Evolutionary conservation across 108 stramenopile species (phyloP), one percentile per base, ranked within the genome.

Genomic region (Conticribra guillardii): DNA sequence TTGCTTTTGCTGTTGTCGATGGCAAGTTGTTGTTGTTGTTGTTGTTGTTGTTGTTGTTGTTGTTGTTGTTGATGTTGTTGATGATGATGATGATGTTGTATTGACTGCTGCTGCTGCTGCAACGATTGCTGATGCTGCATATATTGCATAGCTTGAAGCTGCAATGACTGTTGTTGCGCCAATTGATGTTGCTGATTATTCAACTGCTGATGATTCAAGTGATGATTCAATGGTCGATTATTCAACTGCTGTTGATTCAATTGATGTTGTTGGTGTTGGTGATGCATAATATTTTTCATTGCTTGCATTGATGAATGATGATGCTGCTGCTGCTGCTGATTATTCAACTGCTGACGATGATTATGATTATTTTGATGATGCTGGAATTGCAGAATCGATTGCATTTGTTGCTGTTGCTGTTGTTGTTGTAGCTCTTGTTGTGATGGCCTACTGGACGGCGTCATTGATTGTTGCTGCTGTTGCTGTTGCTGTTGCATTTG

Each of bases 41-140:
- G n/a, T n/a, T n/a, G n/a, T n/a, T n/a, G n/a, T n/a, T 9, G 37
- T 11, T 9, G 11, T 41, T 5, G 8, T 41, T 41, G 37, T 11
- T 41, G 5, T 41, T 41, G 37, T 41, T 41, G 37, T 41, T 41
- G 8, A 9, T 41, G 8, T 41, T 41, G 37, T 41, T 11, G 5
- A 9, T 41, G 37, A n/a, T n/a, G n/a, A n/a, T n/a, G n/a, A n/a
- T n/a, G n/a, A n/a, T n/a, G n/a, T n/a, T n/a, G n/a, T n/a, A n/a
- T n/a, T n/a, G n/a, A n/a, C 37, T 41, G 37, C 37, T 41, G 37
- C 37, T 41, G 37, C 37, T 41, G 37, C 37, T 41, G 37, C 37
- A 9, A 11, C 37, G 5, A 11, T 11, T 41, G 37, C 37, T 41
- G 37, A 41, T 41, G 37, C 37, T 41, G 37, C 37, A 9, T 5